Percentiles rank a stretch among this genome's conserved stretches.
Conservation (phyloP, 768 basidiomycete species). For the Daedaleopsis sinensis region DNA sequence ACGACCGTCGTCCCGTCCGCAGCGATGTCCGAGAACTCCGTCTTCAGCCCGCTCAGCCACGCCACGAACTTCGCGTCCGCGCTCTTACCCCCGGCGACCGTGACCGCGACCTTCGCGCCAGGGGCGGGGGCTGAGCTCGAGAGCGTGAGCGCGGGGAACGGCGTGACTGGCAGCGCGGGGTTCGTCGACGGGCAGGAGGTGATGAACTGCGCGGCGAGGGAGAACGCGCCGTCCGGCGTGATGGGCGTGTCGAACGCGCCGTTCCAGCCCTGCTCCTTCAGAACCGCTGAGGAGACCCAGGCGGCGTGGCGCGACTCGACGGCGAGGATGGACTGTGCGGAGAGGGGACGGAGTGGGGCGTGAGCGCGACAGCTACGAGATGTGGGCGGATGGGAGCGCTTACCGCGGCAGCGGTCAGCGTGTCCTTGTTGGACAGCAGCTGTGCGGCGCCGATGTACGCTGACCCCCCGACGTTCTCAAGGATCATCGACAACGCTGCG, state of each 20-base stretch:
- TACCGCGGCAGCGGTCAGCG: slow-evolving; percentile 54
- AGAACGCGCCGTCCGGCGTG: slow-evolving; percentile 44
- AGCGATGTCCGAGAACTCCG: slow-evolving; percentile 37
- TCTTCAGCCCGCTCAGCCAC: slow-evolving; percentile 51
- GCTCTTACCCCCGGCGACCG: neutral
- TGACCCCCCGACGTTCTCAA: slow-evolving; percentile 57
- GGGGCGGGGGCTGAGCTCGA: slow-evolving; percentile 33
- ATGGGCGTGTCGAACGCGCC: slow-evolving; percentile 45
- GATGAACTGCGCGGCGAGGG: slow-evolving; percentile 52
- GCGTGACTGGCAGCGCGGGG: slow-evolving; percentile 49
- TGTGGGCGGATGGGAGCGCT: slow-evolving; percentile 1
- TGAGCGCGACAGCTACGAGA: neutral
- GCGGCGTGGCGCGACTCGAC: slow-evolving; percentile 55
- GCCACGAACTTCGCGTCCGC: slow-evolving; percentile 43
- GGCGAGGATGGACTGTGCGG: slow-evolving; percentile 47
- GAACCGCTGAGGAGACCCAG: slow-evolving; percentile 50
- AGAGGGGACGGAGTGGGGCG: too few species aligned
- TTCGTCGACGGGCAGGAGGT: slow-evolving; percentile 50
- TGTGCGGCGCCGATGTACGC: slow-evolving; percentile 62
- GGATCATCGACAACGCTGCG: slow-evolving; percentile 43
- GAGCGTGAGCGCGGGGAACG: slow-evolving; percentile 47
- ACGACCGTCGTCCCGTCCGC: slow-evolving; percentile 36
- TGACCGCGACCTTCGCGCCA: slow-evolving; percentile 30
- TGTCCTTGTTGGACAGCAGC: slow-evolving; percentile 43
- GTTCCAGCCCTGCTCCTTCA: slow-evolving; percentile 46